These are phyloP conservation scores for Cyberlindnera japonica DNA, from an alignment of 805 yeast genomes.

Conservation along the genomic window DNA sequence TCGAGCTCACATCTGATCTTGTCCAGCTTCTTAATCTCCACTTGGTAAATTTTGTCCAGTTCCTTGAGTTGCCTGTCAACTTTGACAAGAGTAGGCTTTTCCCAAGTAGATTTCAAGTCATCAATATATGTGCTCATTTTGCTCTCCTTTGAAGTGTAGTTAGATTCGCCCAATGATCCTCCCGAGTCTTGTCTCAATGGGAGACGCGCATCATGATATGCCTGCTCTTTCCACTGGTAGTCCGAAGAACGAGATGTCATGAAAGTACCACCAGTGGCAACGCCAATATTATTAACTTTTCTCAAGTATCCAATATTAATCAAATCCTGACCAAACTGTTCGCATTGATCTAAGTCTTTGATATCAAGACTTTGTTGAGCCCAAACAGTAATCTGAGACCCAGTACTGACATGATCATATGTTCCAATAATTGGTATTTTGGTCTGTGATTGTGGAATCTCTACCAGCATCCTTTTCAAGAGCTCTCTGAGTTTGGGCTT, in stretches of 20 bases:
- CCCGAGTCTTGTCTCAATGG: constrained; percentile 17
- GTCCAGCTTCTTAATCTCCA: constrained; percentile 57
- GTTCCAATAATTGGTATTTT: constrained; percentile 69
- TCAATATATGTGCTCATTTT: constrained; percentile 20
- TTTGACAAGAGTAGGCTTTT: constrained; percentile 48
- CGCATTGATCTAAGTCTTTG: constrained; percentile 53
- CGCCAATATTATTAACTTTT: constrained; percentile 51
- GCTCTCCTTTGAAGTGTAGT: constrained; percentile 25
- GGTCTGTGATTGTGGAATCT: constrained; percentile 50
- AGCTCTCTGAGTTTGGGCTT: constrained; percentile 40
- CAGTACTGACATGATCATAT: constrained; percentile 58
- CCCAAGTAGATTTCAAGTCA: constrained; percentile 32
- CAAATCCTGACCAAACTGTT: constrained; percentile 70
- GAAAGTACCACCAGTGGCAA: constrained; percentile 68
- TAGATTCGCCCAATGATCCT: constrained; percentile 24
- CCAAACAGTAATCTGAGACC: constrained; percentile 60
- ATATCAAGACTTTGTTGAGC: constrained; percentile 44
- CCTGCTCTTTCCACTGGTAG: constrained; percentile 78
- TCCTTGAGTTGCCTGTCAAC: constrained; percentile 53
- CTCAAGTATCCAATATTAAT: constrained; percentile 57
- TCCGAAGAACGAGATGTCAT: constrained; percentile 69
- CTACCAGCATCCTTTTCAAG: constrained; percentile 39
- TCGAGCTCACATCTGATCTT: constrained; percentile 68
- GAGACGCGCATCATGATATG: constrained; percentile 50
- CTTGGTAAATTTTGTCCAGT: constrained; percentile 54